These are phyloP conservation scores for Linnemannia hyalina DNA, from an alignment of 192 early-diverging fungal species.

Conservation along the genomic window DNA sequence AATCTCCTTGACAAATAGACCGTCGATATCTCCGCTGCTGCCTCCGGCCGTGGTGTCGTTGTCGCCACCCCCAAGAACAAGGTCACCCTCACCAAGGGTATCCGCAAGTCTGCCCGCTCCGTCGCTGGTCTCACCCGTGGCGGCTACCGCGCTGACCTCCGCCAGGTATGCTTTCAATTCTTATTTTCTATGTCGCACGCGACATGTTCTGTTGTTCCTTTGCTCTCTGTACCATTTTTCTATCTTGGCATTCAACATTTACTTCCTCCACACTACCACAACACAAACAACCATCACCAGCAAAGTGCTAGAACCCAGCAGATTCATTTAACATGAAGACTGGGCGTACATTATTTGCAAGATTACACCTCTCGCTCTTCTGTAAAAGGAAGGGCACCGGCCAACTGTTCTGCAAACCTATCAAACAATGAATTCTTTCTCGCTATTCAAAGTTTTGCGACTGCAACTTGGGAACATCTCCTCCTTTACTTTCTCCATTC, in stretches of 20 bases:
- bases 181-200: not conserved
- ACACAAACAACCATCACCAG: conserved; percentile 1
- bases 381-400: not conserved
- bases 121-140: conserved; percentile 69
- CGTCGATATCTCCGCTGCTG: conserved; percentile 68
- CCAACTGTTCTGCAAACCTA: conserved; percentile 25
- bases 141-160: conserved; percentile 81
- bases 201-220: conserved; percentile 3
- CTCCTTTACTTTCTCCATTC: not conserved
- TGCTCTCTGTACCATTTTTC: not conserved
- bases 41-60: conserved; percentile 71
- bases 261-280: not conserved
- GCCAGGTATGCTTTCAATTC: conserved; percentile 58
- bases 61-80: conserved; percentile 73
- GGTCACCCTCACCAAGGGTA: conserved; percentile 70
- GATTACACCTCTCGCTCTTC: conserved; percentile 22
- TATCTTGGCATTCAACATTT: not conserved
- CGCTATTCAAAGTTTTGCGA: conserved; percentile 57
- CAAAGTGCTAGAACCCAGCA: conserved; percentile 63
- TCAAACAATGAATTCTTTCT: conserved; percentile 43
- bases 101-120: conserved; percentile 73
- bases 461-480: conserved; percentile 48
- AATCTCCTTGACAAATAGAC: conserved; percentile 56
- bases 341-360: conserved; percentile 62
- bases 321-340: conserved; percentile 56